phyloP scores from a whole-genome alignment of 2,329 filamentous ascomycete species.

The Pezicula neosporulosa region DNA sequence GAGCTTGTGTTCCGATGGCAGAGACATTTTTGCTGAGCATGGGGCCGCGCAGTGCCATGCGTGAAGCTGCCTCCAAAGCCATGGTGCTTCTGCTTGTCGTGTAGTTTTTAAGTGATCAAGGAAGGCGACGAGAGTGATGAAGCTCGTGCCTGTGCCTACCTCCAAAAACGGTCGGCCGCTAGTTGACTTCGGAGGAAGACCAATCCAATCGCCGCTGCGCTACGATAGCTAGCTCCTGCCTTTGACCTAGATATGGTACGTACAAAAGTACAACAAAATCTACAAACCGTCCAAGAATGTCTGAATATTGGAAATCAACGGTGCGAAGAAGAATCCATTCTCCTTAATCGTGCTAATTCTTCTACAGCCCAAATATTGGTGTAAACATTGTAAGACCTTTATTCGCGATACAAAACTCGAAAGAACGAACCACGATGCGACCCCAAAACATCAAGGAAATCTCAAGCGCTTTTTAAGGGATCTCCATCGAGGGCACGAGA shows the following conservation, averaged over 20 bases:
- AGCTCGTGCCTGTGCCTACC: too few relatives aligned
- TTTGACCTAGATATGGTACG: background rate
- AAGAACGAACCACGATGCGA: constrained; percentile 84
- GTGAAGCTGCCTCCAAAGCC: constrained; percentile 18
- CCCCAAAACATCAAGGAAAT: constrained; percentile 76
- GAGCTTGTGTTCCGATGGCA: constrained; percentile 11
- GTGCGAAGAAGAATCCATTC: constrained; percentile 33
- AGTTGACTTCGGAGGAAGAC: too few relatives aligned
- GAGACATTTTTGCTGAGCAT: constrained; percentile 16
- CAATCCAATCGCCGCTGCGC: too few relatives aligned
- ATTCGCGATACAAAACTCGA: constrained; percentile 92
- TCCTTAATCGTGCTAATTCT: constrained; percentile 10
- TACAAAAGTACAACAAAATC: background rate
- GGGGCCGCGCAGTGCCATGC: constrained; percentile 17
- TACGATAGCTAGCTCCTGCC: background rate
- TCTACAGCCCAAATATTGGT: constrained; percentile 84
- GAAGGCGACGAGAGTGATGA: too few relatives aligned
- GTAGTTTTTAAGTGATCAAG: too few relatives aligned
- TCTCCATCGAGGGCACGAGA: constrained; percentile 80
- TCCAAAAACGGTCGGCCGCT: too few relatives aligned
- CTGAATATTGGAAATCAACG: constrained; percentile 98
- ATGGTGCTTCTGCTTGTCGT: too few relatives aligned
- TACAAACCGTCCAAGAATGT: constrained; percentile 54
- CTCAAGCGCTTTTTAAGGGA: constrained; percentile 89
- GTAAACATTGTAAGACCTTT: constrained; percentile 90